Evolutionary conservation across 352 stramenopile genomes (phyloP).

Genomic region (Thalassiosira livingstoniorum): DNA sequence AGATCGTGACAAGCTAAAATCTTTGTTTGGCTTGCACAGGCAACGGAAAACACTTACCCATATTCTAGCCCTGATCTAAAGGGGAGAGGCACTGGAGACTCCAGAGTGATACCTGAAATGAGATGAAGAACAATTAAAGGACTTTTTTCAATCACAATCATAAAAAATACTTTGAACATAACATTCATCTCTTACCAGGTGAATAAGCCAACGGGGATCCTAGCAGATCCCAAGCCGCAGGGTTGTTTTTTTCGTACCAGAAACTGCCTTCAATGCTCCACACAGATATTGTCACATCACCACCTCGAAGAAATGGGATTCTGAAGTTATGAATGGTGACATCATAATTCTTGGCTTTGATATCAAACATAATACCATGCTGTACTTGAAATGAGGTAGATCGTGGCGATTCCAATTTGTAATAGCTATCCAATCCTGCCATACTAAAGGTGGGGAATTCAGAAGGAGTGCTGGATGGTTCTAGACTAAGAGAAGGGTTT

Average conservation of each 20-base stretch:
- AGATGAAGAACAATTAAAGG: neutral
- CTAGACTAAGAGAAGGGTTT: neutral
- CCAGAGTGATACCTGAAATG: slow-evolving; percentile 22
- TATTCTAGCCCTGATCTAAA: slow-evolving; percentile 23
- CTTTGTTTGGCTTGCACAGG: too few species aligned
- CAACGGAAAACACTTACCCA: slow-evolving; percentile 38
- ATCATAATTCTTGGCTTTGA: slow-evolving; percentile 31
- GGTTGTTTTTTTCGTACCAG: slow-evolving; percentile 57
- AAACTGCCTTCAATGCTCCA: slow-evolving; percentile 32
- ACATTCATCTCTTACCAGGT: slow-evolving; percentile 23
- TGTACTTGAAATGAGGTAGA: slow-evolving; percentile 29
- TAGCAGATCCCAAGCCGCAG: slow-evolving; percentile 14
- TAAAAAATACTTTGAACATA: neutral
- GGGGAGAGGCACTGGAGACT: slow-evolving; percentile 19
- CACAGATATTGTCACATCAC: slow-evolving; percentile 29
- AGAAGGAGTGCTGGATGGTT: neutral
- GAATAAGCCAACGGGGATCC: slow-evolving; percentile 36
- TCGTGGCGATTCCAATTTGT: slow-evolving; percentile 14
- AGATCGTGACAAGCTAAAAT: too few species aligned
- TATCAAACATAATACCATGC: slow-evolving; percentile 49
- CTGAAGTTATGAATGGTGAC: slow-evolving; percentile 49
- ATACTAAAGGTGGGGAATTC: slow-evolving; percentile 32
- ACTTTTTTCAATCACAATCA: neutral
- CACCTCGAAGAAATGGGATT: slow-evolving; percentile 23
- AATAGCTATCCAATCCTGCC: slow-evolving; percentile 13